phyloP scores from a whole-genome alignment of 2,329 filamentous ascomycete genomes.

The Colletotrichum australisinense region DNA sequence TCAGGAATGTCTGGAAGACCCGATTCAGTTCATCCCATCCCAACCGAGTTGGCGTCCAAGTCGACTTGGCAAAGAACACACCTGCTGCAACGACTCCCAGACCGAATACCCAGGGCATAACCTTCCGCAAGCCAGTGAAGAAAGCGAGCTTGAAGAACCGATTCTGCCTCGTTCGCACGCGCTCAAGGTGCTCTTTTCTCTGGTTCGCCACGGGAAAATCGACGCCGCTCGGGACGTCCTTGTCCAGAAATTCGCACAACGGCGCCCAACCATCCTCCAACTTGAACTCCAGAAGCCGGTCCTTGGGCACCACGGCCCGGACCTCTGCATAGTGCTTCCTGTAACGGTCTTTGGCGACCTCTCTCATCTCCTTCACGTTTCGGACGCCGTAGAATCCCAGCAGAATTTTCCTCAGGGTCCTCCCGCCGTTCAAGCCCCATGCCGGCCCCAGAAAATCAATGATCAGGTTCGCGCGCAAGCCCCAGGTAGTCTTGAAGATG shows the following conservation, averaged over 20 bases:
- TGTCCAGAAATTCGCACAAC: conserved; percentile 52
- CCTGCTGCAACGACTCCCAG: too few species aligned
- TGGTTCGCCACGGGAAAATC: conserved; percentile 48
- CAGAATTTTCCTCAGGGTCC: conserved; percentile 40
- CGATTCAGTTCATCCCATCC: too few species aligned
- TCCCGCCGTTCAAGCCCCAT: conserved; percentile 44
- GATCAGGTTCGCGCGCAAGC: conserved; percentile 35
- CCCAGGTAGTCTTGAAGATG: conserved; percentile 42
- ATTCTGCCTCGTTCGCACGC: conserved; percentile 23
- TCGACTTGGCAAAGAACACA: too few species aligned
- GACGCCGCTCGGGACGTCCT: conserved; percentile 46
- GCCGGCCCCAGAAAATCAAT: conserved; percentile 42
- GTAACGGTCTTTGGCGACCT: conserved; percentile 51
- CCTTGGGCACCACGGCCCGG: conserved; percentile 45
- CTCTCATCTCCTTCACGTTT: conserved; percentile 44
- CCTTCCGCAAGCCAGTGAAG: not conserved
- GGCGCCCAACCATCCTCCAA: conserved; percentile 54
- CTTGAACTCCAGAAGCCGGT: conserved; percentile 51
- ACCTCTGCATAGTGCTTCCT: conserved; percentile 50
- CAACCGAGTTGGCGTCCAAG: too few species aligned
- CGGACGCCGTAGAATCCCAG: conserved; percentile 43
- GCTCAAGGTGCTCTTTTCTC: conserved; percentile 35
- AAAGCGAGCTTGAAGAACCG: conserved; percentile 15
- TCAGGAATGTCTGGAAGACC: too few species aligned
- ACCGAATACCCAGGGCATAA: not conserved